phyloP scores from a whole-genome alignment of 2,329 filamentous ascomycete species.

The Cytospora chrysosperma region DNA sequence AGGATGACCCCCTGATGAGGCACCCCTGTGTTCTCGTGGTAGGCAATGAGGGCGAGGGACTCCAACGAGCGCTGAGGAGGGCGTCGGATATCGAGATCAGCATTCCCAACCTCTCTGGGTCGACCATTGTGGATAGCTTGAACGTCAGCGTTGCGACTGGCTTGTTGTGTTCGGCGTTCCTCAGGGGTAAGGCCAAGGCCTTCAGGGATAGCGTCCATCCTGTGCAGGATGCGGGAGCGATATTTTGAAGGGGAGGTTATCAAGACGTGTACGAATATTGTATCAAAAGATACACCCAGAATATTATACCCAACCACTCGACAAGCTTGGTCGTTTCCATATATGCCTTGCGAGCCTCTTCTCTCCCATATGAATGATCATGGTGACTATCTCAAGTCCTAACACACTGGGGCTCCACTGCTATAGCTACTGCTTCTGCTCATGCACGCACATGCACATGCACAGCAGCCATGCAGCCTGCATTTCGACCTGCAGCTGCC shows the following conservation, averaged over 20 bases:
- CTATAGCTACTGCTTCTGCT: too few species aligned
- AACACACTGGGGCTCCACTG: too few species aligned
- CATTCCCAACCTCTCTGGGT: conserved; percentile 58
- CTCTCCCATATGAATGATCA: background rate
- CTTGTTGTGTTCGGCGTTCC: conserved; percentile 69
- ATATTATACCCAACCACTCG: background rate
- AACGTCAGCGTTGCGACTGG: conserved; percentile 90
- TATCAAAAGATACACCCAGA: background rate
- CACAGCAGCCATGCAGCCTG: too few species aligned
- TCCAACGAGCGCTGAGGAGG: conserved; percentile 62
- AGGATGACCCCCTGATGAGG: conserved; percentile 51
- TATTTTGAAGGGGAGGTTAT: conserved; percentile 3
- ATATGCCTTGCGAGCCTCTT: background rate
- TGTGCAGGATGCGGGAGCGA: conserved; percentile 14
- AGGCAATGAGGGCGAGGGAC: conserved; percentile 76
- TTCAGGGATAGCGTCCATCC: background rate
- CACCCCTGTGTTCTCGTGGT: conserved; percentile 77
- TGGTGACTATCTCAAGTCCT: background rate
- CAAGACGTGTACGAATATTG: background rate
- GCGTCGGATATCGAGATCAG: conserved; percentile 65
- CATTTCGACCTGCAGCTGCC: background rate
- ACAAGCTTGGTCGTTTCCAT: background rate
- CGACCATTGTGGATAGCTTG: conserved; percentile 73
- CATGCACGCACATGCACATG: too few species aligned
- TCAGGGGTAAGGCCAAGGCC: conserved; percentile 42